Evolutionary conservation across 306 rosid species (phyloP).

Genomic region (Vigna radiata): DNA sequence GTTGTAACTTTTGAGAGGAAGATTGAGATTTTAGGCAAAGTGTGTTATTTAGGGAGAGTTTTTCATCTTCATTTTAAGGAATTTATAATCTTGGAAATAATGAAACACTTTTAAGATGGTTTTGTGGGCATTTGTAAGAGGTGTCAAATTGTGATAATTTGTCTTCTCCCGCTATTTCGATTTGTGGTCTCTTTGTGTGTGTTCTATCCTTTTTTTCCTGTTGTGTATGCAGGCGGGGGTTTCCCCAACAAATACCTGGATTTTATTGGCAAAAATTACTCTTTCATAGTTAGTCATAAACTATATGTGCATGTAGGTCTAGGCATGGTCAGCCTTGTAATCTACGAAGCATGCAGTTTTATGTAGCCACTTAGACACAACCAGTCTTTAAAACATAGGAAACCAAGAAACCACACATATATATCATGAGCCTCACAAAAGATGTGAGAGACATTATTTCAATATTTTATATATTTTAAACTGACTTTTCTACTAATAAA

Average conservation of each 20-base stretch:
- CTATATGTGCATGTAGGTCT: slow-evolving; percentile 28
- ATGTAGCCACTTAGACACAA: not conserved
- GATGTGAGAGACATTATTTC: slow-evolving; percentile 1
- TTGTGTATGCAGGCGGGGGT: not conserved
- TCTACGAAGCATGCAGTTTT: not conserved
- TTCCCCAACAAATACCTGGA: not conserved
- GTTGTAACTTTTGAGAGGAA: not conserved
- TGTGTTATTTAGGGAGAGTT: not conserved
- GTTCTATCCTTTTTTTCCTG: not conserved
- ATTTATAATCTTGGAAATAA: not conserved
- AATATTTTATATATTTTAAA: not conserved
- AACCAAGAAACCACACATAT: not conserved
- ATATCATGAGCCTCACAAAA: not conserved
- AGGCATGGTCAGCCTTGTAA: slow-evolving; percentile 21
- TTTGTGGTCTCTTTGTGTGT: not conserved
- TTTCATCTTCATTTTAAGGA: not conserved
- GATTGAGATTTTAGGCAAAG: not conserved
- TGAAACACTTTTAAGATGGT: not conserved
- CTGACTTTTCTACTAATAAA: not conserved
- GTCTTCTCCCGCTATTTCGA: not conserved
- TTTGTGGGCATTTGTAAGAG: not conserved
- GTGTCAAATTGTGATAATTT: not conserved
- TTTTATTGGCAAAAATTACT: not conserved
- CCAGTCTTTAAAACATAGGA: not conserved
- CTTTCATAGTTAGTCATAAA: slow-evolving; percentile 13